Base-by-base conservation (phyloP, 441 rosid genomes). In the Erodium texanum region DNA sequence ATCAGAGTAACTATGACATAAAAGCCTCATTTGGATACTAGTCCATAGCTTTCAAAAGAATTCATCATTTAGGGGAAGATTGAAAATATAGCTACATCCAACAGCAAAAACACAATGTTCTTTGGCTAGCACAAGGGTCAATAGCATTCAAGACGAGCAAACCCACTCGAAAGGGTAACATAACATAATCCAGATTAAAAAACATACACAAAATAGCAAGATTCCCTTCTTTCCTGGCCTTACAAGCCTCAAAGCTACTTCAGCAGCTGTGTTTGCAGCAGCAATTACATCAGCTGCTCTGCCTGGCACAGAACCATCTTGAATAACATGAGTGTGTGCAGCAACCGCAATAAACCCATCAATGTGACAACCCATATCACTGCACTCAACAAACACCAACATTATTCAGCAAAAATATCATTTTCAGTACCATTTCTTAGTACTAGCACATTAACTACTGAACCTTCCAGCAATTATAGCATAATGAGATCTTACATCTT, bases 181-280 rank as follows among this genome's bases (percentile, higher is more conserved):
- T 27, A 4, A 27, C 29, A 1, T 27, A 27, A 27, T 27, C 4
- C 4, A 27, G 1, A 27, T 27, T 27, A 1, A 27, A 27, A 27
- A 1, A 27, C 29, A 27, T 27, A 27, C 29, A 27, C 2, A 27
- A 27, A 27, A 27, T 27, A 27, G 29, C 4, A 73, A 27, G 29
- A 1, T 66, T 78, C 92, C 99, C 87, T 88, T 94, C 78, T 87
- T 92, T 27, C 97, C 99, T 1, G 99, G 99, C 76, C 93, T 89
- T 2, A 92, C 97, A 62, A 94, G 97, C 86, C 98, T 89, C 77
- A 94, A 73, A 72, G 98, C 99, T 83, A 92, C 99, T 85, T 94
- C 98, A 76, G 98, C 97, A 7, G 98, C 98, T 12, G 98, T 88
- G 73, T 90, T 89, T 0, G 93, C 96, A 0, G 99, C 99, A n/a